Percentiles rank a stretch among this genome's conserved stretches.
phyloP scores from a whole-genome alignment of 345 rosid species.

The Murraya paniculata region DNA sequence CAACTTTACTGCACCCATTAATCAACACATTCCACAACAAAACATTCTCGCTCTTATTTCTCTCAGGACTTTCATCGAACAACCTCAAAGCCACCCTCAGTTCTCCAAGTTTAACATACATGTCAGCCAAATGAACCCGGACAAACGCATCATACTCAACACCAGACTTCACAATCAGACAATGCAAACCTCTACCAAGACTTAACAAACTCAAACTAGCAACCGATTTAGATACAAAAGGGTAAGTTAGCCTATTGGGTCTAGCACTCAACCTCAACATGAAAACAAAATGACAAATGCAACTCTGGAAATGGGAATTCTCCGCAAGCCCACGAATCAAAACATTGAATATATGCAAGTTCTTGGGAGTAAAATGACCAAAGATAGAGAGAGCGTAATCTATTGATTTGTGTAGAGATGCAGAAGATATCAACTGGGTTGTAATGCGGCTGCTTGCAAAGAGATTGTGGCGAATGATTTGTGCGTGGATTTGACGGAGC shows the following conservation, averaged over 20 bases:
- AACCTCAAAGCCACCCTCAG: conserved; percentile 33
- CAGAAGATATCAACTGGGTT: conserved; percentile 49
- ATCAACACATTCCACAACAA: conserved; percentile 68
- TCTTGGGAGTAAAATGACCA: conserved; percentile 34
- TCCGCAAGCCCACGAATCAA: conserved; percentile 51
- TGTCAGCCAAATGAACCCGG: conserved; percentile 42
- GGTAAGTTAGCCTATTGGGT: conserved; percentile 53
- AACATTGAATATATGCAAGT: conserved; percentile 48
- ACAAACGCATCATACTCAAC: conserved; percentile 47
- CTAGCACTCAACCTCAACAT: conserved; percentile 43
- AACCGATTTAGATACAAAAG: conserved; percentile 50
- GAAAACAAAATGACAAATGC: conserved; percentile 41
- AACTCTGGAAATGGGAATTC: conserved; percentile 33
- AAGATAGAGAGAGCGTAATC: conserved; percentile 46
- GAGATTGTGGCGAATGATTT: conserved; percentile 39
- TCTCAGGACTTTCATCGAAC: conserved; percentile 62
- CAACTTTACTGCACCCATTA: conserved; percentile 49
- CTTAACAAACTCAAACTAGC: conserved; percentile 25
- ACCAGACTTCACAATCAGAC: conserved; percentile 37
- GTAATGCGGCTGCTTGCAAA: conserved; percentile 37
- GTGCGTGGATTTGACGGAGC: conserved; percentile 60
- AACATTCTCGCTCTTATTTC: conserved; percentile 29
- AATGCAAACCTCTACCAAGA: conserved; percentile 45
- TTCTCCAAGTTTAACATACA: conserved; percentile 46
- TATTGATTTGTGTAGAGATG: conserved; percentile 40